Evolutionary conservation across 441 rosid species (phyloP), one percentile per base, ranked within the genome.

Genomic region (Erodium moschatum): DNA sequence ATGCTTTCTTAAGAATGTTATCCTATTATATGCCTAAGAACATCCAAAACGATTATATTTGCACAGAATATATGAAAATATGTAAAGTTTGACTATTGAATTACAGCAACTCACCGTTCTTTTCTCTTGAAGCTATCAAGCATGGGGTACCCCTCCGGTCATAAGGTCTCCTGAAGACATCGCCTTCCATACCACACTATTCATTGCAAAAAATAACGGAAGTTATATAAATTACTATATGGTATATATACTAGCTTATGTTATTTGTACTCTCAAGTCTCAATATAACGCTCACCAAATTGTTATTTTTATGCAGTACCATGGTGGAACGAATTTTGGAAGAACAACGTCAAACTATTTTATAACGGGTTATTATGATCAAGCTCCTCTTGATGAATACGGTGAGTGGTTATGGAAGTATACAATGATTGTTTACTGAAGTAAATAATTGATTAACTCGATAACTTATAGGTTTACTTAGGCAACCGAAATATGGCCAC

Each of bases 251-350:
- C n/a, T n/a, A 54, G 61, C 61, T 54, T 54, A 18, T 6, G 18
- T 16, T 54, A 54, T 5, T 56, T 9, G 13, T 9, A 44, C 50
- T 44, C 13, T 44, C 2, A 42, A 42, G n/a, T n/a, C n/a, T n/a
- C 62, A 56, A 56, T 16, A 19, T 56, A 56, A 56, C 8, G 62
- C 27, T 56, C 6, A 56, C 24, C 62, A 18, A 56, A 6, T 18
- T 56, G 27, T 38, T 64, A 33, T 5, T 31, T 31, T 31, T 31
- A 24, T 63, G 2, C 66, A 92, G 98, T 92, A 85, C 70, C 98
- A 92, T 46, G 98, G 98, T 13, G 96, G 95, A 66, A 87, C 98
- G 2, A 90, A 90, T 81, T 89, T 93, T 20, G 98, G 95, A 64
- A 85, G 97, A 78, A 88, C 90, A 18, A 82, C 86, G 5, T 71